Evolutionary conservation across 2,329 filamentous ascomycete genomes (phyloP).

Genomic region (Clarireedia paspali): DNA sequence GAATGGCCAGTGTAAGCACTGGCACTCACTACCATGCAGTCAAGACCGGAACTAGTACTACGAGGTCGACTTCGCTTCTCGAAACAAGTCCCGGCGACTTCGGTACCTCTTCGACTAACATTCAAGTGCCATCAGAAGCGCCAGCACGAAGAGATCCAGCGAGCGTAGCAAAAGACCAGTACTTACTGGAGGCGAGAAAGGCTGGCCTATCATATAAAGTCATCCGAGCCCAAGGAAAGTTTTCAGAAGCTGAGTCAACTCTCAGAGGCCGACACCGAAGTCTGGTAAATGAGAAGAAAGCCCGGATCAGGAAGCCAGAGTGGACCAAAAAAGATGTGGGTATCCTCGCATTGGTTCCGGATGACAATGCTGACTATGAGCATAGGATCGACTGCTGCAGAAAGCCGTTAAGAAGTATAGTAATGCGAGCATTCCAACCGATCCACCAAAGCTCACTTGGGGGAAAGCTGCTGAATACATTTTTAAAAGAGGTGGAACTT

Average conservation of each 20-base stretch:
- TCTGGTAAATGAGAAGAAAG: conserved; percentile 54
- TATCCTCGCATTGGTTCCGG: conserved; percentile 14
- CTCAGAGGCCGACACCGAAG: conserved; percentile 60
- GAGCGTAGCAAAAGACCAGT: conserved; percentile 36
- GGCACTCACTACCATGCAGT: not conserved
- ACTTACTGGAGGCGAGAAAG: conserved; percentile 46
- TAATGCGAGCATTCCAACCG: conserved; percentile 2
- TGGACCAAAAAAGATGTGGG: conserved; percentile 60
- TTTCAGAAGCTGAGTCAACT: conserved; percentile 62
- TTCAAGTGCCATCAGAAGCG: conserved; percentile 4
- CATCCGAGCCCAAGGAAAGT: conserved; percentile 48
- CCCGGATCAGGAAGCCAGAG: conserved; percentile 56
- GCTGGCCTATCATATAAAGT: conserved; percentile 57
- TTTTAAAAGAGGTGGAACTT: conserved; percentile 42
- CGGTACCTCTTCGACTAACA: conserved; percentile 1
- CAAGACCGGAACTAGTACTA: not conserved
- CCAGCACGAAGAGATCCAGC: conserved; percentile 1
- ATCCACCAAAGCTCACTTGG: conserved; percentile 42
- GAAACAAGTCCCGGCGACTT: too few species aligned
- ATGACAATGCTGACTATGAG: conserved; percentile 3
- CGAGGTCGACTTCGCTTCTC: too few species aligned
- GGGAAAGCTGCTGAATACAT: conserved; percentile 50
- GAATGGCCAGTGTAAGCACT: not conserved
- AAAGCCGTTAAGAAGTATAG: conserved; percentile 35
- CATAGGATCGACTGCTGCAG: conserved; percentile 38